Evolutionary conservation across 129 eudicot species (phyloP), one percentile per base, ranked within the genome.

Genomic region (Pulicaria dysenterica): DNA sequence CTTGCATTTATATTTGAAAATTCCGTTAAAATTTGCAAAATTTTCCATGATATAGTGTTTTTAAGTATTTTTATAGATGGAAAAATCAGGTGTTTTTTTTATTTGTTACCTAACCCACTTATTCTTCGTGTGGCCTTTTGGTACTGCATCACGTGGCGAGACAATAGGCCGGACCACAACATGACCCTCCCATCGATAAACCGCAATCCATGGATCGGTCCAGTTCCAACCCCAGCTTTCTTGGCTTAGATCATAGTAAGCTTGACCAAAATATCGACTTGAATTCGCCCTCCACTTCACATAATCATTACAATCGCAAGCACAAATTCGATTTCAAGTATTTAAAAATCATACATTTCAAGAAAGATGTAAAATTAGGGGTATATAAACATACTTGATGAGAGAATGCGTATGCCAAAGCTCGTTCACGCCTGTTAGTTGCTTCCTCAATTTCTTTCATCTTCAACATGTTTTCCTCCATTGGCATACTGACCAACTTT

Each of bases 171-270:
- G 81, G 47, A 75, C 39, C 12, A 76, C 77, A 57, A 77, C 81
- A 34, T 68, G 81, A 24, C 63, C 82, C 76, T 82, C 85, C 76
- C 64, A 73, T 10, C 81, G 85, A 24, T 82, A 79, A 12, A 77
- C 79, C 2, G 85, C 91, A 5, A 83, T 82, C 87, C 85, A 80
- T 4, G 79, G 69, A 67, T 85, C 83, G 16, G 10, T 76, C 91
- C 91, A 85, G 56, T 81, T 85, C 91, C 91, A 86, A 6, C 91
- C 87, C 87, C 91, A 83, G 58, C 79, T 73, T 55, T 80, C 83
- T 65, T 83, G 80, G 72, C 91, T 64, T 31, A 86, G 76, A 48
- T 85, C 83, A 53, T 77, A 85, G 56, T 82, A 85, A 57, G 85
- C 84, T 60, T 85, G 87, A 13, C 91, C 87, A 37, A 85, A 82